Conservation (phyloP, 1,284 basidiomycete species). For the Microstroma glucosiphilum region DNA sequence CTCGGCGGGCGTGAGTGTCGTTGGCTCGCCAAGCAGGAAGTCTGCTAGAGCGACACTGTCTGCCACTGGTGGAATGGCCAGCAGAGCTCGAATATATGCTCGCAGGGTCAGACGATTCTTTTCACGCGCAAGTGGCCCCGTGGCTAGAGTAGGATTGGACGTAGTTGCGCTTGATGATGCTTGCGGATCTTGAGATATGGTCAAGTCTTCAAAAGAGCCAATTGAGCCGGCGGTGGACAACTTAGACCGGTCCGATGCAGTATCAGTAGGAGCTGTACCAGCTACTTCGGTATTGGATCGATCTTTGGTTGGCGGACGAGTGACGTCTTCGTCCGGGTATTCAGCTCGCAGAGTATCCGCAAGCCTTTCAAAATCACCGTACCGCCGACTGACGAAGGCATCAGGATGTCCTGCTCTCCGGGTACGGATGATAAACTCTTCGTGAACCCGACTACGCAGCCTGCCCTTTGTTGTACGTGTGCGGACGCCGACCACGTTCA, state of each 20-base stretch:
- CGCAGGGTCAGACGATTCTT: slow-evolving; percentile 92
- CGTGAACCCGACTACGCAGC: slow-evolving; percentile 34
- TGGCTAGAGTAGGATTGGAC: neutral
- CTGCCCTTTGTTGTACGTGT: slow-evolving; percentile 33
- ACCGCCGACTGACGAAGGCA: slow-evolving; percentile 80
- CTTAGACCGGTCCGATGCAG: neutral
- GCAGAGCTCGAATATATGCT: slow-evolving; percentile 76
- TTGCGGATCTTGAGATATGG: neutral
- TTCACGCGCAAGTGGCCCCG: slow-evolving; percentile 56
- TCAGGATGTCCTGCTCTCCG: slow-evolving; percentile 66
- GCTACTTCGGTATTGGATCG: slow-evolving; percentile 28
- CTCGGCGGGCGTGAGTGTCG: slow-evolving; percentile 67
- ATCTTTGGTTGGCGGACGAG: slow-evolving; percentile 38
- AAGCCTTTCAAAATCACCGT: slow-evolving; percentile 75
- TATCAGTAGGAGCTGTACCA: neutral
- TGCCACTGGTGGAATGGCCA: slow-evolving; percentile 65
- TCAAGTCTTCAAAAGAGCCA: neutral
- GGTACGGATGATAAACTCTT: slow-evolving; percentile 88
- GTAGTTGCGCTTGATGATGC: neutral
- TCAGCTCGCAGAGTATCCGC: slow-evolving; percentile 38
- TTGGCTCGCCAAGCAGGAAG: slow-evolving; percentile 77
- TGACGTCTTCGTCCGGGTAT: slow-evolving; percentile 37
- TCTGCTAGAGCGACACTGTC: slow-evolving; percentile 77
- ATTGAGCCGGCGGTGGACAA: neutral
- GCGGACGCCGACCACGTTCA: slow-evolving; percentile 45